Conservation (phyloP, 2,329 filamentous ascomycete genomes). For the Epichloe hybrida region DNA sequence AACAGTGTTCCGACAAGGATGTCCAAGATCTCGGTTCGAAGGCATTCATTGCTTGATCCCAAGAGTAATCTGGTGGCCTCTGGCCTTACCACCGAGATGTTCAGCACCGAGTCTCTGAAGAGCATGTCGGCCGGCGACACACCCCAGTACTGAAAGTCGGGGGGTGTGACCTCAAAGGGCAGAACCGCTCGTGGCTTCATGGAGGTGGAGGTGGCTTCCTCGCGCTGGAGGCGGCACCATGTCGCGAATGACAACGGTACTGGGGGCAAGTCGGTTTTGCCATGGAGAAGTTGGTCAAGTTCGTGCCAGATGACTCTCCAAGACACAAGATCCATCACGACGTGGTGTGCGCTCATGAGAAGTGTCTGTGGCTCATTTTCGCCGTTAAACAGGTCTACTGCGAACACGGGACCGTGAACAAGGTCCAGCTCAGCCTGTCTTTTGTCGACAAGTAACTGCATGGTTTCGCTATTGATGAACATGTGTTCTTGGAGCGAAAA, state of each 20-base stretch:
- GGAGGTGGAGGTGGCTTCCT: neutral
- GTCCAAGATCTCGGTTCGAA: slow-evolving; percentile 25
- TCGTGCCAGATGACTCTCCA: slow-evolving; percentile 24
- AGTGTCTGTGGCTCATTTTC: neutral
- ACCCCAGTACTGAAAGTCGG: slow-evolving; percentile 12
- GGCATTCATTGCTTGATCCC: slow-evolving; percentile 14
- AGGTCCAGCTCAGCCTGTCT: neutral
- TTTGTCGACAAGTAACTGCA: neutral
- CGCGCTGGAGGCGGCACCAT: slow-evolving; percentile 19
- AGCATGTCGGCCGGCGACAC: neutral
- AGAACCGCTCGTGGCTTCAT: neutral
- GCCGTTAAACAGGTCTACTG: neutral
- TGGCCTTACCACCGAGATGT: slow-evolving; percentile 1
- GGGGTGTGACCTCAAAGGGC: slow-evolving; percentile 1
- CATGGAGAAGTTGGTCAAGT: slow-evolving; percentile 6
- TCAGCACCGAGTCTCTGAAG: neutral
- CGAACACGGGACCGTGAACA: neutral
- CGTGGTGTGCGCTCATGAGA: slow-evolving; percentile 9
- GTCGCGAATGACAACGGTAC: slow-evolving; percentile 19
- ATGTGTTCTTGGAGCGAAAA: neutral
- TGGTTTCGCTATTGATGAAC: neutral
- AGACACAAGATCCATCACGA: slow-evolving; percentile 32
- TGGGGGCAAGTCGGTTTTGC: neutral
- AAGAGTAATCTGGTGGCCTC: slow-evolving; percentile 7
- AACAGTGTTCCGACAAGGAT: slow-evolving; percentile 22